Conservation (phyloP, 176 grass and related monocot genomes). For the Avena insularis region DNA sequence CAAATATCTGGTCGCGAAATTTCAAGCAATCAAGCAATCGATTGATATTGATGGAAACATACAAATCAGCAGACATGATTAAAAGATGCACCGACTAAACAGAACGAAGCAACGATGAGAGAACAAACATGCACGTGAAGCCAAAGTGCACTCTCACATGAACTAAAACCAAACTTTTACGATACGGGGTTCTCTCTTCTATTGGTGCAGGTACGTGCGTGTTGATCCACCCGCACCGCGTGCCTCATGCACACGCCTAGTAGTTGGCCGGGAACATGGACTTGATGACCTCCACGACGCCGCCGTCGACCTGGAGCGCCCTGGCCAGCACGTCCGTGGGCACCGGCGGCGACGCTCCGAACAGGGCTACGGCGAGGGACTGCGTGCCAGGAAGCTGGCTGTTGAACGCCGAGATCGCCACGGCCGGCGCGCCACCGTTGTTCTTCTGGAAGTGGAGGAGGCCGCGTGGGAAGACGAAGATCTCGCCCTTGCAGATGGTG, state of each 20-base stretch:
- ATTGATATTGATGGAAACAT: too few species aligned
- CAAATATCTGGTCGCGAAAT: background rate
- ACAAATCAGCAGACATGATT: too few species aligned
- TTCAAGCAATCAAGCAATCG: too few species aligned
- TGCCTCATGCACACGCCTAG: background rate
- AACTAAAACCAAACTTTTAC: background rate
- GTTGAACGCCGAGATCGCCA: slow-evolving; percentile 55
- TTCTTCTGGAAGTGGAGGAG: slow-evolving; percentile 10
- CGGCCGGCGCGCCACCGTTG: slow-evolving; percentile 39
- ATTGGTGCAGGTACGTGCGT: background rate
- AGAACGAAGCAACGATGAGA: too few species aligned
- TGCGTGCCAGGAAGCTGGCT: slow-evolving; percentile 76
- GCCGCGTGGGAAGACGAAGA: background rate
- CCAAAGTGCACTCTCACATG: too few species aligned
- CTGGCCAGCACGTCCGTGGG: slow-evolving; percentile 55
- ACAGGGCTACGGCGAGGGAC: slow-evolving; percentile 49
- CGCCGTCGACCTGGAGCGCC: slow-evolving; percentile 59
- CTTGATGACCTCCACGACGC: slow-evolving; percentile 62
- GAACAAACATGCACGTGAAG: too few species aligned
- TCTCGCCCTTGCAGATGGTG: background rate
- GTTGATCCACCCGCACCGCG: background rate
- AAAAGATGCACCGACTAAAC: too few species aligned
- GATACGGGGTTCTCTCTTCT: background rate
- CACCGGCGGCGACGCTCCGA: slow-evolving; percentile 49
- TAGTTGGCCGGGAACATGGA: slow-evolving; percentile 47